These are phyloP conservation scores for Lactarius hengduanensis DNA, from an alignment of 768 basidiomycete genomes.

Conservation along the genomic window DNA sequence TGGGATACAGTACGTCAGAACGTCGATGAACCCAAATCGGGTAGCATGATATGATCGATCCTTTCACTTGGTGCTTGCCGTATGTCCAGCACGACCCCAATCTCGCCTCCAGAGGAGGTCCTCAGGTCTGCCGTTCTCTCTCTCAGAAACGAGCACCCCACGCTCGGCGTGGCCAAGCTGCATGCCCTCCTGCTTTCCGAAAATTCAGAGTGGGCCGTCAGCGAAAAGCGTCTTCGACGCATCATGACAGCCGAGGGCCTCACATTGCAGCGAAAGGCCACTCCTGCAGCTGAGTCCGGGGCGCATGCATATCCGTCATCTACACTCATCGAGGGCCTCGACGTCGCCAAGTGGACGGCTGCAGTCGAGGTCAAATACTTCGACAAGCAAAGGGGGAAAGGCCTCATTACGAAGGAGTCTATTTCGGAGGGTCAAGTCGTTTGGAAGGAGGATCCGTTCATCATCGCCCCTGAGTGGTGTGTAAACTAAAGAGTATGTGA, in stretches of 20 bases:
- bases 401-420: conserved; percentile 66
- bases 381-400: conserved; percentile 73
- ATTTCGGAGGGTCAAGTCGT: conserved; percentile 71
- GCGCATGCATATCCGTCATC: conserved; percentile 54
- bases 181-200: conserved; percentile 57
- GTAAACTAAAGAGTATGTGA: conserved; percentile 21
- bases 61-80: not conserved
- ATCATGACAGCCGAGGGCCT: conserved; percentile 61
- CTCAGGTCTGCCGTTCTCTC: conserved; percentile 54
- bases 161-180: conserved; percentile 69
- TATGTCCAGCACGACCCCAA: conserved; percentile 2
- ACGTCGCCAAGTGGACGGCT: conserved; percentile 58
- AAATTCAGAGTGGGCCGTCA: conserved; percentile 72
- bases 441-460: conserved; percentile 84
- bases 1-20: too few relatives aligned
- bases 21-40: not conserved
- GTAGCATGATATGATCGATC: not conserved
- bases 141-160: conserved; percentile 57
- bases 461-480: conserved; percentile 80
- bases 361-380: conserved; percentile 65
- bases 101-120: conserved; percentile 56
- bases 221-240: conserved; percentile 80
- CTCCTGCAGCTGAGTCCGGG: conserved; percentile 59
- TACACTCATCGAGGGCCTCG: conserved; percentile 58
- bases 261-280: conserved; percentile 35